Conservation (phyloP, 2,329 filamentous ascomycete genomes). For the Pseudogymnoascus sp. region DNA sequence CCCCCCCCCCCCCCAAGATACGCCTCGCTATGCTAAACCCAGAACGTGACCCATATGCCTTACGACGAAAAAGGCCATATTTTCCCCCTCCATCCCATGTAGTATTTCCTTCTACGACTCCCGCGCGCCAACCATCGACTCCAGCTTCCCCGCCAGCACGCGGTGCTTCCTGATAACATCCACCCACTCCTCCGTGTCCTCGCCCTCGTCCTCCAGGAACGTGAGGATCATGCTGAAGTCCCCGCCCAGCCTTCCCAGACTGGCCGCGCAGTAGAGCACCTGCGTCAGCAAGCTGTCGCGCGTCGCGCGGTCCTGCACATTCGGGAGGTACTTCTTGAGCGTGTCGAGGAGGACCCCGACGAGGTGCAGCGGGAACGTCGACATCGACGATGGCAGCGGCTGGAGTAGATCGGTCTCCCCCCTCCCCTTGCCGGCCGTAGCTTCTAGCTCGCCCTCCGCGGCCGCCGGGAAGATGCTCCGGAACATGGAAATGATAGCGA, state of each 20-base stretch:
- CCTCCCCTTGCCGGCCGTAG: constrained; percentile 16
- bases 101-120: background rate
- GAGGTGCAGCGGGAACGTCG: constrained; percentile 78
- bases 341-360: constrained; percentile 75
- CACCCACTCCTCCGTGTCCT: constrained; percentile 60
- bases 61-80: background rate
- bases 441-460: constrained; percentile 13
- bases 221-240: constrained; percentile 90
- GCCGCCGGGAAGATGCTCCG: constrained; percentile 74
- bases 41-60: background rate
- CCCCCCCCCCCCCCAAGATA: background rate
- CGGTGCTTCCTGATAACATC: constrained; percentile 84
- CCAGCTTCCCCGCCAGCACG: constrained; percentile 70
- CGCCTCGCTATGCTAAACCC: constrained; percentile 1
- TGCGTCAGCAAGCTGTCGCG: constrained; percentile 86
- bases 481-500: constrained; percentile 91
- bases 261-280: constrained; percentile 86
- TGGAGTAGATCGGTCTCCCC: constrained; percentile 37
- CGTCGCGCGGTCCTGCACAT: constrained; percentile 69
- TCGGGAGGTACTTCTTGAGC: constrained; percentile 68
- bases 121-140: constrained; percentile 51
- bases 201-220: constrained; percentile 39
- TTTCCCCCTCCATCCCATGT: background rate
- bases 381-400: constrained; percentile 65
- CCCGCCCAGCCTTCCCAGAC: constrained; percentile 78